Percentiles rank a stretch among this genome's conserved stretches.
phyloP scores from a whole-genome alignment of 139 green algal genomes.

The Micromonas commoda region DNA sequence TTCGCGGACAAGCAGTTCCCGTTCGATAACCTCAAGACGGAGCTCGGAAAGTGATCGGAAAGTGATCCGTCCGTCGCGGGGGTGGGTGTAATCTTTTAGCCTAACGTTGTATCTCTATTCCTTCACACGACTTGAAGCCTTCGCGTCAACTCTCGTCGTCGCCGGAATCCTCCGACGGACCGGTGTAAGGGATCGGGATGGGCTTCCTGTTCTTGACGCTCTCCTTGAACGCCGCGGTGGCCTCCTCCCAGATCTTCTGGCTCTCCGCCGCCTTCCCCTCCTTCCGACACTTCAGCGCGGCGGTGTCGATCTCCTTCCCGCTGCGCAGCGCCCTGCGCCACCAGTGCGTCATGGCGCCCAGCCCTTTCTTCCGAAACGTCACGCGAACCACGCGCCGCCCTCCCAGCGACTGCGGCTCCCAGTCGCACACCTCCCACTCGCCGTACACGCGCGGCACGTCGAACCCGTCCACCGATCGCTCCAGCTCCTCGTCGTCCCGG shows the following conservation, averaged over 20 bases:
- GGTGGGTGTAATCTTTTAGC: too few species aligned
- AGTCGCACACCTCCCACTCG: background rate
- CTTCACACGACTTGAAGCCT: background rate
- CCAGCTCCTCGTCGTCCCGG: background rate
- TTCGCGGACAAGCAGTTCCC: constrained; percentile 6
- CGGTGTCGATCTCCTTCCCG: background rate
- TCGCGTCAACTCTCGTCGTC: background rate
- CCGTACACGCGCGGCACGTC: background rate
- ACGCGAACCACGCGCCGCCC: background rate
- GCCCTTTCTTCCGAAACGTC: constrained; percentile 4
- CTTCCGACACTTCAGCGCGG: background rate
- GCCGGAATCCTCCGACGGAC: background rate
- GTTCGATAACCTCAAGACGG: background rate
- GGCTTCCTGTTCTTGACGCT: background rate
- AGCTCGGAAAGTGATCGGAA: constrained; percentile 11
- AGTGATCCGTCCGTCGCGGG: too few species aligned
- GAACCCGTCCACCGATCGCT: background rate
- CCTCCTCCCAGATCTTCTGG: constrained; percentile 13
- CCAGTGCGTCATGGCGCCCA: constrained; percentile 4
- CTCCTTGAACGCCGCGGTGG: constrained; percentile 12
- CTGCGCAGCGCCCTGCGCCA: background rate
- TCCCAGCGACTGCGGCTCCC: background rate
- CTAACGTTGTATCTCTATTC: too few species aligned
- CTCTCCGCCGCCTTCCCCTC: background rate
- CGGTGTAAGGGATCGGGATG: background rate